Conservation (phyloP, 1,284 basidiomycete genomes). For the Meripilus lineatus region DNA sequence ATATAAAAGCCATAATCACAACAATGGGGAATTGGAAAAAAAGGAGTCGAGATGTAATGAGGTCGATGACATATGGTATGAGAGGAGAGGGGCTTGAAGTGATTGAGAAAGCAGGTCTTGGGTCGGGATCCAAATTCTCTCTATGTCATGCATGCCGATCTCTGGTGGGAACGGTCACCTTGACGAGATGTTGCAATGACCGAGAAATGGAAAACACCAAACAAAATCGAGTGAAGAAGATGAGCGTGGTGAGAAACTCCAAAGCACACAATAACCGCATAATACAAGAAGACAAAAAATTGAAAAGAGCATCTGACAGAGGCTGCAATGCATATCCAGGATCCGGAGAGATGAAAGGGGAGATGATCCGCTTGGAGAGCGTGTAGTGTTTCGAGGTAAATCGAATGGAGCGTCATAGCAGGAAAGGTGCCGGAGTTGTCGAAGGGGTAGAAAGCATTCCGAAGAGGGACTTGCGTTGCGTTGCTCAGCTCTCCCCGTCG, state of each 20-base stretch:
- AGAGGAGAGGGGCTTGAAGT: too few relatives aligned
- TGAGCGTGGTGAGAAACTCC: not conserved
- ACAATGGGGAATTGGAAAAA: too few relatives aligned
- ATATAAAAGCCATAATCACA: too few relatives aligned
- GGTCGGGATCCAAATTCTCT: too few relatives aligned
- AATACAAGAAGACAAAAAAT: not conserved
- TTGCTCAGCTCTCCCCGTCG: conserved; percentile 53
- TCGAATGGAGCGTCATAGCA: not conserved
- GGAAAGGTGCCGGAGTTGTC: not conserved
- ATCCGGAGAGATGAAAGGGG: conserved; percentile 6
- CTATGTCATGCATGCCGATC: too few relatives aligned
- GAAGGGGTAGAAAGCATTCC: not conserved
- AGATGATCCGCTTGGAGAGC: not conserved
- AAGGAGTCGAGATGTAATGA: too few relatives aligned
- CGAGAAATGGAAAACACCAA: not conserved
- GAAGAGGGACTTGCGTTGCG: not conserved
- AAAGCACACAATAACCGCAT: not conserved
- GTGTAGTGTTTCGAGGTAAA: not conserved
- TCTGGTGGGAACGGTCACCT: too few relatives aligned
- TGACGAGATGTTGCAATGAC: too few relatives aligned
- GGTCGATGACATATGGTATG: too few relatives aligned
- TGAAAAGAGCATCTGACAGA: too few relatives aligned
- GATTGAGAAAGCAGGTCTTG: too few relatives aligned
- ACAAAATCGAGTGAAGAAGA: not conserved
- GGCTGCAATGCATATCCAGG: too few relatives aligned